Conservation (phyloP, 1,139 yeast genomes). For the Eremothecium gossypii region DNA sequence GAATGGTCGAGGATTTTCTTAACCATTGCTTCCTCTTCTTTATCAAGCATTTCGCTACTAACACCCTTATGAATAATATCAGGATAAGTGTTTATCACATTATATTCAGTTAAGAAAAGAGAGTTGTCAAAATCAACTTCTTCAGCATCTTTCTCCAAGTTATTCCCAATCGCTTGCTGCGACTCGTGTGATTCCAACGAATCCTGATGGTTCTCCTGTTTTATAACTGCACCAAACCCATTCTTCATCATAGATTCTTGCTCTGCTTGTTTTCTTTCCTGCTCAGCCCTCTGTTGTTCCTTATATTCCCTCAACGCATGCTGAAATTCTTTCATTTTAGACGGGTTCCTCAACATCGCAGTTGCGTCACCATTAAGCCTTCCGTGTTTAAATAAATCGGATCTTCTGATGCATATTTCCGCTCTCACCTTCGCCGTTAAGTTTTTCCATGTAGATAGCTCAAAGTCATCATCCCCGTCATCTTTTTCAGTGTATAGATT, state of each 20-base stretch:
- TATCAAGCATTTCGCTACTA: constrained; percentile 39
- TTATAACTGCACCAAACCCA: constrained; percentile 26
- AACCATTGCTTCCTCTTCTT: constrained; percentile 41
- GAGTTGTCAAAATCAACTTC: constrained; percentile 29
- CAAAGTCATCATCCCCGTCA: constrained; percentile 56
- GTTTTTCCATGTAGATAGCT: constrained; percentile 71
- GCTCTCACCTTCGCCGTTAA: constrained; percentile 74
- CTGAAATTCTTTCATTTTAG: constrained; percentile 42
- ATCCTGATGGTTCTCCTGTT: constrained; percentile 20
- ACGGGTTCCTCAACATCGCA: constrained; percentile 55
- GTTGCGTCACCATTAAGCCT: constrained; percentile 56
- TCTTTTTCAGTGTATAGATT: constrained; percentile 34
- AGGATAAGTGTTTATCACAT: constrained; percentile 74
- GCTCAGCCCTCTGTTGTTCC: constrained; percentile 25
- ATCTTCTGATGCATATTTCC: constrained; percentile 60
- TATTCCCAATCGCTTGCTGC: constrained; percentile 5
- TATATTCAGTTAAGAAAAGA: constrained; percentile 70
- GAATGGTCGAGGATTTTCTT: constrained; percentile 31
- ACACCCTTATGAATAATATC: constrained; percentile 48
- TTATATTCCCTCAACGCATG: constrained; percentile 23
- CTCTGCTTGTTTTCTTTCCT: constrained; percentile 20
- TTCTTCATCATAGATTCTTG: constrained; percentile 28
- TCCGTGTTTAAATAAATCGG: constrained; percentile 50
- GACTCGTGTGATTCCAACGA: not conserved
- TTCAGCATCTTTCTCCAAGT: constrained; percentile 19